Percentiles rank a stretch among this genome's conserved stretches.
Evolutionary conservation across 805 yeast species (phyloP).

Genomic region (Candida argentea): DNA sequence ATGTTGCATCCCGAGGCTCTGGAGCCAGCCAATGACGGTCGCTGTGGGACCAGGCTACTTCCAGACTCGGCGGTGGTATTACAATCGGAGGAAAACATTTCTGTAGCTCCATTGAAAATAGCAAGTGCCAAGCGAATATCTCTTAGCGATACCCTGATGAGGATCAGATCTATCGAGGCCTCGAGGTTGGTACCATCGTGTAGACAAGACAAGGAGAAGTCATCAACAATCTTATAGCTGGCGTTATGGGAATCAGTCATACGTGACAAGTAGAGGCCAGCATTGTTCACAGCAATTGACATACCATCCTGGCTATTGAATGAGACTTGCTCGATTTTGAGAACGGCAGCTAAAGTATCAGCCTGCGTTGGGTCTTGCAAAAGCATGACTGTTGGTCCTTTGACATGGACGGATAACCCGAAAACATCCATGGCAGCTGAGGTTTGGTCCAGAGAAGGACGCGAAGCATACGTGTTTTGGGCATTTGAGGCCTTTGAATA

Average conservation of each 20-base stretch:
- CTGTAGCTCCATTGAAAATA: slow-evolving; percentile 65
- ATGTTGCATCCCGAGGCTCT: slow-evolving; percentile 44
- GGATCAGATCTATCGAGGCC: slow-evolving; percentile 66
- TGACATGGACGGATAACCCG: slow-evolving; percentile 57
- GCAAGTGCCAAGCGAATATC: slow-evolving; percentile 75
- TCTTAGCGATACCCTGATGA: slow-evolving; percentile 73
- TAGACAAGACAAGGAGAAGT: slow-evolving; percentile 70
- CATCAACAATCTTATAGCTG: slow-evolving; percentile 72
- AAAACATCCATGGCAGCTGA: too few relatives aligned
- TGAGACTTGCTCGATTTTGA: slow-evolving; percentile 72
- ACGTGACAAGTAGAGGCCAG: slow-evolving; percentile 76
- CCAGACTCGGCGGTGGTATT: slow-evolving; percentile 8
- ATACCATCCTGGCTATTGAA: slow-evolving; percentile 58
- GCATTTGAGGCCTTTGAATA: too few relatives aligned
- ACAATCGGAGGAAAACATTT: slow-evolving; percentile 24
- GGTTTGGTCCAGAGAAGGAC: slow-evolving; percentile 2
- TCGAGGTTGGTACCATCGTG: slow-evolving; percentile 64
- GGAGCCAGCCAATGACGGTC: too few relatives aligned
- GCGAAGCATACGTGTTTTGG: slow-evolving; percentile 1
- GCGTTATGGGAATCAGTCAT: slow-evolving; percentile 61
- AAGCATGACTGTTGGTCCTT: slow-evolving; percentile 67
- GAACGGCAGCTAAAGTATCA: slow-evolving; percentile 80
- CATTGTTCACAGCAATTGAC: slow-evolving; percentile 60
- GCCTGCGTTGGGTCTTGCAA: slow-evolving; percentile 66
- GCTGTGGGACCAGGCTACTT: too few relatives aligned